Evolutionary conservation across 768 basidiomycete species (phyloP), one percentile per base, ranked within the genome.

Genomic region (Rhizopogon sp.): DNA sequence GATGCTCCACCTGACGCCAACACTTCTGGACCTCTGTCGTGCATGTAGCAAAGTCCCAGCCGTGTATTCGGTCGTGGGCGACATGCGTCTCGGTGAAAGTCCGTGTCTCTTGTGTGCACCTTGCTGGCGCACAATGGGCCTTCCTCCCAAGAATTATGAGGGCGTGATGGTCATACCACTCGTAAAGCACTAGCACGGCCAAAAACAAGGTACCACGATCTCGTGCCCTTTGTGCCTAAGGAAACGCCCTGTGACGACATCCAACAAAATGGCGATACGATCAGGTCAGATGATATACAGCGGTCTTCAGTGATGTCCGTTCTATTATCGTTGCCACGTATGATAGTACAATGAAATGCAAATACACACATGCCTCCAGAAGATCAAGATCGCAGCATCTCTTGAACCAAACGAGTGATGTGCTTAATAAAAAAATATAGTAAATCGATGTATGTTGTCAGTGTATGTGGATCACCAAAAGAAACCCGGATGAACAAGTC

Each of bases 71-170:
- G 68, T 93, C 37, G 74, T 82, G 14, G 85, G 85, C 11, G 90
- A 93, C 70, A 70, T 83, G 3, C 77, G 91, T 41, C 70, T 93
- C 6, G 88, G 86, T 9, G 88, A 93, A 66, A 90, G 82, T 62
- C 90, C 89, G 17, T 90, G 84, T 64, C 55, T 88, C 14, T 63
- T 93, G 50, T 93, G 91, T 65, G 76, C 64, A 5, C 79, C 82
- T 3, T 93, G 90, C 66, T 91, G 90, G 90, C 73, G 72, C 57
- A 75, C 70, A 55, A 83, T 91, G 80, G 89, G 89, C 11, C 25
- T 25, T 25, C 68, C 71, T 56, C 74, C 83, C 0, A 64, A 68
- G 40, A 67, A 70, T 5, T 69, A 68, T 0, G 72, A 68, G 3
- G 54, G 45, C 17, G 78, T 85, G 9, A 66, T 74, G 33, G 80